Evolutionary conservation across 306 rosid species (phyloP), one percentile per base, ranked within the genome.

Genomic region (Amphicarpaea edgeworthii): DNA sequence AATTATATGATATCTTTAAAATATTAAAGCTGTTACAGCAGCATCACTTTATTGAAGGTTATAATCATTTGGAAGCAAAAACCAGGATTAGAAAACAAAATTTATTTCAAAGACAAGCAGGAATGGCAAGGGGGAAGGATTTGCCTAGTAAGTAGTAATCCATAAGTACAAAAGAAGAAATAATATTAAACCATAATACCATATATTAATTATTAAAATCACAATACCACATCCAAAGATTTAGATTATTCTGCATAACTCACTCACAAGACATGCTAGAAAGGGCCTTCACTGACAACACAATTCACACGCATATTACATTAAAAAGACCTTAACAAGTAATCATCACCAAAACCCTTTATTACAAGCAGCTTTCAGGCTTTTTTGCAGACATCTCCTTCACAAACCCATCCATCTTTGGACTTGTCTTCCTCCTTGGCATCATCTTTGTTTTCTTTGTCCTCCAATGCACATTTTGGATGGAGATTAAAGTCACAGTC

Each of bases 401-500:
- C 90, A 73, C 93, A 91, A 42, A 78, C 83, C 85, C 90, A 80
- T 42, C 86, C 89, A 72, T 88, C 84, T 19, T 79, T 30, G 12
- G 77, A 15, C 15, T 50, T 77, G 12, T 69, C 70, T 67, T 83
- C 87, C 37, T 17, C 79, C 26, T 66, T 62, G 24, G 57, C 55
- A 57, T 66, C 84, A 70, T 76, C 77, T 58, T 79, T 51, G 77
- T 54, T 53, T 77, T 21, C 87, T 19, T 78, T 47, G 10, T 76
- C 85, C 38, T 73, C 82, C 37, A 85, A 7, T 14, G 88, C 90
- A 84, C 93, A 91, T 17, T 83, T 85, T 4, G 86, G 91, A 70
- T 91, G 95, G 38, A 91, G 85, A 87, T 88, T 86, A 70, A 85
- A 91, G 77, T 87, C 83, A 78, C 97, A 91, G 15, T 83, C 86